phyloP scores from a whole-genome alignment of 306 rosid species.

The Sindora glabra region DNA sequence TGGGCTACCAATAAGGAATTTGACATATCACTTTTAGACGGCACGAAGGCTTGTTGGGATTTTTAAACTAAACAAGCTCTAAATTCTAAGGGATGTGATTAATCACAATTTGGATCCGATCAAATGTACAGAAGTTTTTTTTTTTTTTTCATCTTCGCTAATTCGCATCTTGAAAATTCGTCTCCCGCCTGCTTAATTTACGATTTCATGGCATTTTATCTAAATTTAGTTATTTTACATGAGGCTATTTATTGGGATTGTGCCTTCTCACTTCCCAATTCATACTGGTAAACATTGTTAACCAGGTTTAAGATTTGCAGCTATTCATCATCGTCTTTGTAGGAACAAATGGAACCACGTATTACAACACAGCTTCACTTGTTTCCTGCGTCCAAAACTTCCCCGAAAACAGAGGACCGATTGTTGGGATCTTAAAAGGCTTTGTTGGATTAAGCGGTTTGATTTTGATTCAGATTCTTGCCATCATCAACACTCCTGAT shows the following conservation, averaged over 20 bases:
- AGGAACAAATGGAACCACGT: conserved; percentile 76
- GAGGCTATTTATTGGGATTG: neutral
- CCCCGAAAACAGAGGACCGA: conserved; percentile 61
- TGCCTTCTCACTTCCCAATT: neutral
- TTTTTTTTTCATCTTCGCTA: too few species aligned
- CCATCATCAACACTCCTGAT: conserved; percentile 37
- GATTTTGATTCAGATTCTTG: conserved; percentile 51
- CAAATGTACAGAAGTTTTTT: too few species aligned
- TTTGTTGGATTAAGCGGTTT: conserved; percentile 69
- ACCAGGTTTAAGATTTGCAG: conserved; percentile 39
- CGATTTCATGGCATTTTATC: too few species aligned
- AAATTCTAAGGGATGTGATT: too few species aligned
- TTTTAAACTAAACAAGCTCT: too few species aligned
- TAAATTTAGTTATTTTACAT: neutral
- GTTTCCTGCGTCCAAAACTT: conserved; percentile 68
- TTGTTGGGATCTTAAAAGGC: conserved; percentile 74
- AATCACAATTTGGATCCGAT: too few species aligned
- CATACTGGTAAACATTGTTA: neutral
- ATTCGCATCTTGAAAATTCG: too few species aligned
- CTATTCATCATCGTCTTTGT: conserved; percentile 50
- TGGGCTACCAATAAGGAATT: too few species aligned
- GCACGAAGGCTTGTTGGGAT: too few species aligned
- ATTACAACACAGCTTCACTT: conserved; percentile 66
- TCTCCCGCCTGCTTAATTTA: too few species aligned
- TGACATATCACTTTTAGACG: too few species aligned